These are phyloP conservation scores for Aspergillus neotritici DNA, from an alignment of 2,329 filamentous ascomycete species.

Conservation along the genomic window DNA sequence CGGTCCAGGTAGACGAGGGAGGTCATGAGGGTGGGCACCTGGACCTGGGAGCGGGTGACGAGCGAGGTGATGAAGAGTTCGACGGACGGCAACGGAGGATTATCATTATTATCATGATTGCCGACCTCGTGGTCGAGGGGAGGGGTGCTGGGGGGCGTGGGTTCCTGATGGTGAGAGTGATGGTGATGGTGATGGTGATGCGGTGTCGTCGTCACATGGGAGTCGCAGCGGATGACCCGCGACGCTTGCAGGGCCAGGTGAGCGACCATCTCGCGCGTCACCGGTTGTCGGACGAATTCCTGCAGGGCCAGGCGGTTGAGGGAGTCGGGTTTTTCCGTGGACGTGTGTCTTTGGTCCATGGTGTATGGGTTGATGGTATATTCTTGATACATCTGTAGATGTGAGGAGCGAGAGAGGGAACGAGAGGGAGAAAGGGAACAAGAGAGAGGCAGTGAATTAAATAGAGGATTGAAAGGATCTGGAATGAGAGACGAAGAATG, in stretches of 20 bases:
- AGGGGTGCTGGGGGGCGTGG: slow-evolving; percentile 56
- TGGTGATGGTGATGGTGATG: slow-evolving; percentile 14
- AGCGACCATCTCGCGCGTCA: slow-evolving; percentile 44
- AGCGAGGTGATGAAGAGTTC: slow-evolving; percentile 89
- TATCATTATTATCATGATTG: too few species aligned
- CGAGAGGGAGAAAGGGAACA: slow-evolving; percentile 3
- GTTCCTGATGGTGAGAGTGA: slow-evolving; percentile 46
- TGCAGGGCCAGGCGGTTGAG: slow-evolving; percentile 43
- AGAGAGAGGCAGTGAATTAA: background rate
- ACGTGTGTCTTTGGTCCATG: slow-evolving; percentile 5
- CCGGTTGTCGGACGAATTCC: slow-evolving; percentile 44
- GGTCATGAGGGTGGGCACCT: slow-evolving; percentile 95
- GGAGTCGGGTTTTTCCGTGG: slow-evolving; percentile 2
- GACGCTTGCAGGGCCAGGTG: slow-evolving; percentile 44
- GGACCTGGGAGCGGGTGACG: slow-evolving; percentile 88
- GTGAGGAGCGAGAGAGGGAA: slow-evolving; percentile 1
- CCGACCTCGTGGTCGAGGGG: slow-evolving; percentile 41
- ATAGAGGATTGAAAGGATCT: slow-evolving; percentile 1
- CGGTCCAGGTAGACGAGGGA: slow-evolving; percentile 88
- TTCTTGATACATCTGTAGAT: slow-evolving; percentile 13
- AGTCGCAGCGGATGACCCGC: slow-evolving; percentile 46
- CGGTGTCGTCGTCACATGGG: slow-evolving; percentile 44
- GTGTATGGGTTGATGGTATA: slow-evolving; percentile 1
- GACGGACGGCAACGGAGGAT: slow-evolving; percentile 63
- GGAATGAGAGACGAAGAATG: background rate